Evolutionary conservation across 169 alveolate genomes (phyloP), one percentile per base, ranked within the genome.

Genomic region (Plasmodium coatneyi): DNA sequence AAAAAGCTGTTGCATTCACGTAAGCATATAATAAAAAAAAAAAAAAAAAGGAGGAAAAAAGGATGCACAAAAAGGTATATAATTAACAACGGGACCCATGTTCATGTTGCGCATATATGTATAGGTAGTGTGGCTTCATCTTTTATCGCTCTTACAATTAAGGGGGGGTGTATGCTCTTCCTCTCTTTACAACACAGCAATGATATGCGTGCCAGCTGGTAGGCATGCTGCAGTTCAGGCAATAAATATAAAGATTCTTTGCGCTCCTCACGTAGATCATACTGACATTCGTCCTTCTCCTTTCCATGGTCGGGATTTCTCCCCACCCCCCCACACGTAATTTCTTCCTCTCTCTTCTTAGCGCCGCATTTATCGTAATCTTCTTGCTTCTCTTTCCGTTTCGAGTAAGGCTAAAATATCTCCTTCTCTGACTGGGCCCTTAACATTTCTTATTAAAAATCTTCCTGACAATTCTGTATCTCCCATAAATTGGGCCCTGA

Each of bases 371-470:
- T 95, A 98, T 79, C 99, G 98, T 80, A 99, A 97, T 93, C 99
- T 97, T 83, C 99, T 97, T 80, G 99, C 99, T 97, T 99, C 99
- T 92, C 99, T 97, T 96, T 99, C 99, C 19, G 99, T 97, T 96
- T 99, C 99, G 95, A 99, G 95, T 76, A 99, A 97, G 32, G 99
- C 99, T 72, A 99, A 98, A 92, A 98, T 98, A 96, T 99, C 99
- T 74, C 99, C 99, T 95, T 98, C 99, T 87, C 99, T 97, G 78
- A 99, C 99, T 54, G 99, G 99, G 41, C 99, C 99, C 97, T 98
- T 98, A 92, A 99, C 99, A 96, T 99, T 99, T 90, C 99, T 98
- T 92, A 99, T 97, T 93, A 99, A 97, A 80, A 98, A 95, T 93
- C 99, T 98, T 83, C 98, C 99, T 90, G 97, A 98, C 84, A 97